Evolutionary conservation across 768 basidiomycete species (phyloP).

Genomic region (Lactarius sp.): DNA sequence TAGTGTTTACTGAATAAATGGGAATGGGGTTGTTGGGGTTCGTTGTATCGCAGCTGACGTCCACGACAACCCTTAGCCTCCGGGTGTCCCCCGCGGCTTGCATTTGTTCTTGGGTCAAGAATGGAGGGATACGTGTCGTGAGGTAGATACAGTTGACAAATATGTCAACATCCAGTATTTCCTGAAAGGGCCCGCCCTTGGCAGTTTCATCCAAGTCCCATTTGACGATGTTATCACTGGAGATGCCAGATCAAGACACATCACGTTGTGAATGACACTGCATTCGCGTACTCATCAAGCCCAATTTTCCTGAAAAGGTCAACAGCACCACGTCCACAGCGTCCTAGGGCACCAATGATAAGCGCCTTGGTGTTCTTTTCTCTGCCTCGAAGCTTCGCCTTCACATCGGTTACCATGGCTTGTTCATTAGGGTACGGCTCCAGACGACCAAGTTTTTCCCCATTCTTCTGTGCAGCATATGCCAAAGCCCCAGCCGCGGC

Average conservation of each 20-base stretch:
- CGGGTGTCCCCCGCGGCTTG: slow-evolving; percentile 63
- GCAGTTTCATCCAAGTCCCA: slow-evolving; percentile 98
- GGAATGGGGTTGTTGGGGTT: slow-evolving; percentile 98
- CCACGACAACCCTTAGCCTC: slow-evolving; percentile 78
- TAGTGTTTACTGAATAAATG: slow-evolving; percentile 90
- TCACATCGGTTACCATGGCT: slow-evolving; percentile 78
- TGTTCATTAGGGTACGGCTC: slow-evolving; percentile 80
- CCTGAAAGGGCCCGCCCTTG: slow-evolving; percentile 92
- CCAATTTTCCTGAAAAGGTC: slow-evolving; percentile 95
- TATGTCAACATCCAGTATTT: slow-evolving; percentile 94
- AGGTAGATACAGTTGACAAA: slow-evolving; percentile 99
- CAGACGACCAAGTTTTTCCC: slow-evolving; percentile 57
- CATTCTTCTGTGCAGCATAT: slow-evolving; percentile 58
- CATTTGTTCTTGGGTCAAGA: slow-evolving; percentile 69
- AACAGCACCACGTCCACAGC: slow-evolving; percentile 92
- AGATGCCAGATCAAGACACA: not conserved
- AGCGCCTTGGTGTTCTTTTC: slow-evolving; percentile 78
- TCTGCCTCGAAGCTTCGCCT: slow-evolving; percentile 55
- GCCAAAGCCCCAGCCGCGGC: slow-evolving; percentile 89
- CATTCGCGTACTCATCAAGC: slow-evolving; percentile 72
- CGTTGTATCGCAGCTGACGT: slow-evolving; percentile 98
- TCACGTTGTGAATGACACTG: not conserved
- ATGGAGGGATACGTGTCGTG: slow-evolving; percentile 77
- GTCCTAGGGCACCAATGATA: slow-evolving; percentile 92
- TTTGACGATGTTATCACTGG: slow-evolving; percentile 88